Percentiles rank a stretch among this genome's conserved stretches.
Conservation (phyloP, 768 basidiomycete species). For the Psilocybe cubensis region DNA sequence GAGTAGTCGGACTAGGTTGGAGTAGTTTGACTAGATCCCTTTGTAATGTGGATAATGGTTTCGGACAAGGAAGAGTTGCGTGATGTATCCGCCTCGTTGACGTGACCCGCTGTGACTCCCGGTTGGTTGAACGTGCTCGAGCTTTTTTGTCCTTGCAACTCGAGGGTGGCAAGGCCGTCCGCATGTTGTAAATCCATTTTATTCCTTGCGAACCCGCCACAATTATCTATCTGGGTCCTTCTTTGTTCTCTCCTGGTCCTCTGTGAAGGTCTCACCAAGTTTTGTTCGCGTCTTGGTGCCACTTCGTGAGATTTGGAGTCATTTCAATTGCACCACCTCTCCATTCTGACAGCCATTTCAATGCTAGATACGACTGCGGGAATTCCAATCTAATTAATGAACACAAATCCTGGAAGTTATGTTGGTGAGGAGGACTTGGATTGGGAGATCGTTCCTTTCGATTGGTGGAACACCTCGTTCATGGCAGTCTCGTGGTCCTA, state of each 20-base stretch:
- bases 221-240: slow-evolving; percentile 14
- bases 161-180: slow-evolving; percentile 28
- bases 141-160: slow-evolving; percentile 25
- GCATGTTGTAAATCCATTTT: slow-evolving; percentile 38
- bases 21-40: background rate
- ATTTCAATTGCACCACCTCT: slow-evolving; percentile 1
- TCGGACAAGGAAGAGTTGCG: background rate
- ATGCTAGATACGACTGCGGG: slow-evolving; percentile 30
- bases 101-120: slow-evolving; percentile 1
- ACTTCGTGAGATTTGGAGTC: slow-evolving; percentile 23
- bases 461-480: slow-evolving; percentile 47
- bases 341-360: slow-evolving; percentile 3
- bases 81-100: background rate
- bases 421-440: slow-evolving; percentile 35
- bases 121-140: slow-evolving; percentile 27
- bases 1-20: background rate
- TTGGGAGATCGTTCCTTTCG: slow-evolving; percentile 41
- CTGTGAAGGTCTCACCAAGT: slow-evolving; percentile 32
- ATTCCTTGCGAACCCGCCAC: slow-evolving; percentile 19
- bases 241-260: slow-evolving; percentile 21
- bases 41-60: background rate
- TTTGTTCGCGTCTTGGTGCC: slow-evolving; percentile 28
- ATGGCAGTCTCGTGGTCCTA: slow-evolving; percentile 45
- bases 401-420: slow-evolving; percentile 21
- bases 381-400: slow-evolving; percentile 26